These are phyloP conservation scores for Sporothrix luriei DNA, from an alignment of 2,329 filamentous ascomycete genomes.

Conservation along the genomic window DNA sequence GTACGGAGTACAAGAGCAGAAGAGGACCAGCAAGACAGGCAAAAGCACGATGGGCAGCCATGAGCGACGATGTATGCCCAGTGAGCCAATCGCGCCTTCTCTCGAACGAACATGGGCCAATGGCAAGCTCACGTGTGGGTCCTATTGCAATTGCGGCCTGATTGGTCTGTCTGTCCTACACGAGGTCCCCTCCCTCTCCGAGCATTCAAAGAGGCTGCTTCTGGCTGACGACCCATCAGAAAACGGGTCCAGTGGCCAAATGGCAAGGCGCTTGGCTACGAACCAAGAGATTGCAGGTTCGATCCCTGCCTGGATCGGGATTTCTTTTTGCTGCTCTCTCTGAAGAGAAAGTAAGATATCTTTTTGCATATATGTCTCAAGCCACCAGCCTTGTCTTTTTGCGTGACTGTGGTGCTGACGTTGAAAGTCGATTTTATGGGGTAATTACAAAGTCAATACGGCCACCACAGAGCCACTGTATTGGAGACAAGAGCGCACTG, in stretches of 20 bases:
- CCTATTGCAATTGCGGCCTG: background rate
- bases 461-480: background rate
- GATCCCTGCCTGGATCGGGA: constrained; percentile 42
- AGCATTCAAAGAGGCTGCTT: background rate
- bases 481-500: background rate
- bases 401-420: background rate
- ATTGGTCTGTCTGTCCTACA: constrained; percentile 18
- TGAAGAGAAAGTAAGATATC: background rate
- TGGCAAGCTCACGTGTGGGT: constrained; percentile 11
- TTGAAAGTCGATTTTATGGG: background rate
- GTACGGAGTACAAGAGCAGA: background rate
- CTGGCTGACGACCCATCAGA: constrained; percentile 2
- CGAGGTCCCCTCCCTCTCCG: background rate
- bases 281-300: constrained; percentile 47
- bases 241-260: constrained; percentile 39
- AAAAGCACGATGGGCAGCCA: background rate
- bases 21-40: background rate
- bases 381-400: background rate
- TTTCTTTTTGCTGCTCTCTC: background rate
- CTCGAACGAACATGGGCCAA: constrained; percentile 25
- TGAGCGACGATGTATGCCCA: background rate
- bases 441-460: background rate
- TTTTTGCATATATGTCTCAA: background rate
- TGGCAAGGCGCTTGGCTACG: constrained; percentile 46
- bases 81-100: constrained; percentile 28